These are phyloP conservation scores for Barnettozyma californica DNA, from an alignment of 805 yeast genomes.

Conservation along the genomic window DNA sequence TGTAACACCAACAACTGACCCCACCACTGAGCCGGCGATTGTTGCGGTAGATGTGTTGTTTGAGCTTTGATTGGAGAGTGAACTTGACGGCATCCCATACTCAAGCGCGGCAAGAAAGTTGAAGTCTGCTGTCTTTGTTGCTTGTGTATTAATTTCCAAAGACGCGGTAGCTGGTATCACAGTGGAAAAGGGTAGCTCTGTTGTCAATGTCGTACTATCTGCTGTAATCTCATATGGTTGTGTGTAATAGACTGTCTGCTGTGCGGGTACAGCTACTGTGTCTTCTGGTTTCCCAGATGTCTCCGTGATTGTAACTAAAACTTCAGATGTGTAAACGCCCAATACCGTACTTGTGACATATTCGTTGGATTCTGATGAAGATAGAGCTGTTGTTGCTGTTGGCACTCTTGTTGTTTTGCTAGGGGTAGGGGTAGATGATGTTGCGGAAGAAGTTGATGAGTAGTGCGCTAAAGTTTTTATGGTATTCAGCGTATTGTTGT, in stretches of 20 bases:
- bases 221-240: conserved; percentile 19
- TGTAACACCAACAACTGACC: conserved; percentile 19
- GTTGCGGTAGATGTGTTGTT: conserved; percentile 10
- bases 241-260: conserved; percentile 15
- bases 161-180: conserved; percentile 4
- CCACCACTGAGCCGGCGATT: conserved; percentile 26
- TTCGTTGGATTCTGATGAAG: background rate
- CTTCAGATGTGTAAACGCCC: background rate
- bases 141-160: background rate
- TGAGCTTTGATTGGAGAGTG: background rate
- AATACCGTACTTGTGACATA: background rate
- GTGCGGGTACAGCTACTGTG: background rate
- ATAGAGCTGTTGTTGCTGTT: background rate
- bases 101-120: conserved; percentile 13
- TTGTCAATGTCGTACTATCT: conserved; percentile 16
- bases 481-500: background rate
- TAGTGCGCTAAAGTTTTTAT: background rate
- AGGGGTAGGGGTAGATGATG: background rate
- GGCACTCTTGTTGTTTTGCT: background rate
- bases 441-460: background rate
- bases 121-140: conserved; percentile 18
- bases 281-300: background rate
- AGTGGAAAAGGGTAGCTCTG: conserved; percentile 17
- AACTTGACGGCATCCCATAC: background rate
- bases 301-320: conserved; percentile 5